phyloP scores from a whole-genome alignment of 371 early-diverging fungal species.

The Zopfochytrium polystomum region DNA sequence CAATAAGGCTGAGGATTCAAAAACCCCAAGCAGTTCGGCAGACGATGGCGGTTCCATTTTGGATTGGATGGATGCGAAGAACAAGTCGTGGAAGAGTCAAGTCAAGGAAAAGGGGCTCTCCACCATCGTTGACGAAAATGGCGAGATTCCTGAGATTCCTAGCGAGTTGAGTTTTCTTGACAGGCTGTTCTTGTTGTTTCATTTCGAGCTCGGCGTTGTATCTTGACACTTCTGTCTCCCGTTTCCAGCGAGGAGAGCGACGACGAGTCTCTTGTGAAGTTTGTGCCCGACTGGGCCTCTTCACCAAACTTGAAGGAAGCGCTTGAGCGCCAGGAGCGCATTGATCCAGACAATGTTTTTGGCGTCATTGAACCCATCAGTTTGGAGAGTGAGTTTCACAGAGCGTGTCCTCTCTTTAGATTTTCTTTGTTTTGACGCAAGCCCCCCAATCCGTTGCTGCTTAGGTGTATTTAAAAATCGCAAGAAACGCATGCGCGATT shows the following conservation, averaged over 20 bases:
- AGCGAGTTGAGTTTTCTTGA: slow-evolving; percentile 21
- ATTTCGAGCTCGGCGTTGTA: too few species aligned
- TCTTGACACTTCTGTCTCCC: too few species aligned
- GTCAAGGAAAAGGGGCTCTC: slow-evolving; percentile 15
- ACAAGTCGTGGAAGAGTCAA: background rate
- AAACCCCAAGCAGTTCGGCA: too few species aligned
- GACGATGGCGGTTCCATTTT: too few species aligned
- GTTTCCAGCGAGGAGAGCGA: too few species aligned
- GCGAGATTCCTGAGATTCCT: slow-evolving; percentile 34
- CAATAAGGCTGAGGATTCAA: too few species aligned
- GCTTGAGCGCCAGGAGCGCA: slow-evolving; percentile 14
- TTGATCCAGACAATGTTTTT: slow-evolving; percentile 34
- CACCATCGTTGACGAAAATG: slow-evolving; percentile 37
- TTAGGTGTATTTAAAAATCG: slow-evolving; percentile 30
- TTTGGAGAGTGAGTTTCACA: slow-evolving; percentile 20
- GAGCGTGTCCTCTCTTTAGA: background rate
- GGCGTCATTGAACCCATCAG: slow-evolving; percentile 22
- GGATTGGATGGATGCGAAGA: too few species aligned
- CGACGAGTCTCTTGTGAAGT: too few species aligned
- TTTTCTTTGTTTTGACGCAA: slow-evolving; percentile 4
- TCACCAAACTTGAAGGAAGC: slow-evolving; percentile 29
- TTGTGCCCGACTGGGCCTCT: slow-evolving; percentile 29
- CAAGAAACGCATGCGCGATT: slow-evolving; percentile 27
- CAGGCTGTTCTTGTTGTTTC: slow-evolving; percentile 4
- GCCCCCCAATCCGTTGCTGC: too few species aligned